Base-by-base conservation (phyloP, 75 land plant genomes). In the Pinus albicaulis region DNA sequence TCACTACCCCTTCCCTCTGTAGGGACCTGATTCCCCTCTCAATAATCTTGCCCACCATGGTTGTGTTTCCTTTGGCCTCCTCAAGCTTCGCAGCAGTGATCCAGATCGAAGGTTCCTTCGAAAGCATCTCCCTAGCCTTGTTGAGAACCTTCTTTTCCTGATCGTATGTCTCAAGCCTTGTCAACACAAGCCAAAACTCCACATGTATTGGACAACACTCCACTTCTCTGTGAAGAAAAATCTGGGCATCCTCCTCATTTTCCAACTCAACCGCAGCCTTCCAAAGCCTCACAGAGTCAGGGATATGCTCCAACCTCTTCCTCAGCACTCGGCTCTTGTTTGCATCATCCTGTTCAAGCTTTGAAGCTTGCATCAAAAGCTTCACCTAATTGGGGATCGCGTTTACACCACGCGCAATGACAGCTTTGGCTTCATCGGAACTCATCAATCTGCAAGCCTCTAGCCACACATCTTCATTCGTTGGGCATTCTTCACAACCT, bases 211-310 rank as follows among this genome's bases (percentile, higher is more conserved):
- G 99, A 74, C 93, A 96, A 75, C 93, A 94, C 59, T 94, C 98
- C 0, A 89, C 93, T 34, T 98, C 99, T 57, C 90, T 80, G n/a
- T 91, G 84, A 6, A 96, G 91, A 59, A 96, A 80, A 19, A 94
- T 59, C 74, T 89, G 82, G 20, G 98, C 99, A 79, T 96, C 93
- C 63, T 96, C 99, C 86, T 96, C 99, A 62, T 87, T 96, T 0
- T 92, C 88, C 2, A 94, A 83, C 84, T 96, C 99, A 23, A 96
- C 98, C 44, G 92, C 92, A 8, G 95, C 99, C 75, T 92, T 96
- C 99, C 99, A 94, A 16, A 96, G 79, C 80, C 98, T 82, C 13
- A 96, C 98, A n/a, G 98, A 96, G 71, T 96, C 93, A 16, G 95
- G 90, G 23, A 93, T 94, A 56, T 92, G 82, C 76, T 92, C 92